These are phyloP conservation scores for Xanthoconium separans DNA, from an alignment of 1,284 basidiomycete species.

Conservation along the genomic window DNA sequence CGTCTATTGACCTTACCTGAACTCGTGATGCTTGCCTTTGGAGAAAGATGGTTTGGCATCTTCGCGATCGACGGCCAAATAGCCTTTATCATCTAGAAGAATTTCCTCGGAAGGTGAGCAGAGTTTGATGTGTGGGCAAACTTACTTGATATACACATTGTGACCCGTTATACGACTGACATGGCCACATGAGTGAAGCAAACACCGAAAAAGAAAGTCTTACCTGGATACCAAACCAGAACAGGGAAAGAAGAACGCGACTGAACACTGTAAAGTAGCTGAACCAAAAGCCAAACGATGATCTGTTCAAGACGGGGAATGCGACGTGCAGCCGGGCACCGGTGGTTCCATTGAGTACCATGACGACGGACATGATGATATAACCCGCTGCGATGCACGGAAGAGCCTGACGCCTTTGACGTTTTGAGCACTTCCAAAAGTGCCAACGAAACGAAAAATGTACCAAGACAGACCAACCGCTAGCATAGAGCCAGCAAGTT, in stretches of 20 bases:
- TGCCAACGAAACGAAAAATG: slow-evolving; percentile 1
- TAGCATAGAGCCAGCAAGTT: slow-evolving; percentile 50
- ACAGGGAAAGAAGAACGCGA: slow-evolving; percentile 57
- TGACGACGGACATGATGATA: slow-evolving; percentile 41
- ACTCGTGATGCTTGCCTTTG: slow-evolving; percentile 54
- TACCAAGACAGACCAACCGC: slow-evolving; percentile 55
- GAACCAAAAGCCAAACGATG: slow-evolving; percentile 66
- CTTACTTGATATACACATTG: slow-evolving; percentile 33
- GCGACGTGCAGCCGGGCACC: slow-evolving; percentile 62
- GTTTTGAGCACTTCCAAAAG: slow-evolving; percentile 5
- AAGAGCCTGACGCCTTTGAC: slow-evolving; percentile 46
- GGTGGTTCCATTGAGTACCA: slow-evolving; percentile 55
- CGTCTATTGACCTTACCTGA: slow-evolving; percentile 32
- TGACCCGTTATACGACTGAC: slow-evolving; percentile 29
- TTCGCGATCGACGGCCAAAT: slow-evolving; percentile 64
- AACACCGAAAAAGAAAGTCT: background rate
- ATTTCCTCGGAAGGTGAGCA: background rate
- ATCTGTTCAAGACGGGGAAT: slow-evolving; percentile 62
- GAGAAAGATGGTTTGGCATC: slow-evolving; percentile 55
- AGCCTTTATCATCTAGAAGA: slow-evolving; percentile 54
- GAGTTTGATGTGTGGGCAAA: background rate
- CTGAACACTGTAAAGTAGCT: slow-evolving; percentile 63
- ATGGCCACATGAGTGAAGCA: background rate
- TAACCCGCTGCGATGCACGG: slow-evolving; percentile 52
- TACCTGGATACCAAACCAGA: slow-evolving; percentile 60